Base-by-base conservation (phyloP, 2,329 filamentous ascomycete genomes). In the Claviceps monticola region DNA sequence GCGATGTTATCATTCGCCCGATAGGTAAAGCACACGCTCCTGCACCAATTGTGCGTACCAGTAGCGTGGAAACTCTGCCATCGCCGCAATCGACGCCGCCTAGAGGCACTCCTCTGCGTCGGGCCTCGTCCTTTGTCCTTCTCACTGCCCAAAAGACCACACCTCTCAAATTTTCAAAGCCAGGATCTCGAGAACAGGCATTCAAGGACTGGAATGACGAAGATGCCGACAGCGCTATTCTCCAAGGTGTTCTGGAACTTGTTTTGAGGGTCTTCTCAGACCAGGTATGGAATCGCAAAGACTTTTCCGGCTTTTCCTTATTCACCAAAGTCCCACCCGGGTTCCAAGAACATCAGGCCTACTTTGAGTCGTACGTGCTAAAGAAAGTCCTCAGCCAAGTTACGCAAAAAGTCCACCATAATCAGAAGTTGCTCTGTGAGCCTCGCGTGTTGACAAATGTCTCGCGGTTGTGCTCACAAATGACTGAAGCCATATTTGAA, bases 311-410 rank as follows among this genome's bases (percentile, higher is more conserved):
- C 0, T 86, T 98, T 50, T 83, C 84, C 0, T 70, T 98, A 9
- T 95, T 88, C 61, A 72, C 87, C 50, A 95, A 93, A 64, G 85
- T 91, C 0, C 93, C 94, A 1, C 88, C 93, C 0, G 90, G 91
- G 0, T 95, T 95, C 61, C 81, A 91, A 58, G 93, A 97, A 63
- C 89, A 97, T 59, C 90, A 96, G 61, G 88, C 89, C 0, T 95
- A 90, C 64, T 96, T 98, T 58, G 88, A 95, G 62, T 95, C 93
- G 0, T 96, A 90, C 62, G 72, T 97, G 3, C 71, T 97, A 19
- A 80, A 83, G 29, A 84, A 84, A 56, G 82, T 86, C 0, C 77
- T 96, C 46, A 76, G 81, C 3, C 80, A 85, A 34, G 69, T 95
- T 16, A 79, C 79, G 37, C 85, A 78, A 53, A 74, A 80, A 21